A percentile compares a stretch with the other conserved stretches of the same genome.
Evolutionary conservation across 2,329 filamentous ascomycete genomes (phyloP).

Genomic region (Cladosporium phlei): DNA sequence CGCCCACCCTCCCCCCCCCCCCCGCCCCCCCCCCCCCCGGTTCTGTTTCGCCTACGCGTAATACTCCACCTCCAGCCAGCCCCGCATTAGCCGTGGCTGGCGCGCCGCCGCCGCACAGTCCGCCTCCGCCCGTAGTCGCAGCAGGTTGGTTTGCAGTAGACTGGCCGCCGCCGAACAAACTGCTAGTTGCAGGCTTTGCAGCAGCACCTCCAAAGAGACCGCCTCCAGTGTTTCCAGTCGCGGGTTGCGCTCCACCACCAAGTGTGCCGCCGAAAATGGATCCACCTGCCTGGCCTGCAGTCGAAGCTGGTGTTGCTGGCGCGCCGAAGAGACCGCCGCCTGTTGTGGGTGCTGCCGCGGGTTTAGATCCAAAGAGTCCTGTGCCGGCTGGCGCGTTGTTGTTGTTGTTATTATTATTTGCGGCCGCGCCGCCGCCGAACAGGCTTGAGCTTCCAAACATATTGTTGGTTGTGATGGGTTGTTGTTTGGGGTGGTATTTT

Average conservation of each 20-base stretch:
- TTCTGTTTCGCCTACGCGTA: too few relatives aligned
- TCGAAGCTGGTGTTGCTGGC: conserved; percentile 10
- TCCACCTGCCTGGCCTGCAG: background rate
- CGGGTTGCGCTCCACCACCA: conserved; percentile 9
- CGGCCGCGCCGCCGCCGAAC: conserved; percentile 12
- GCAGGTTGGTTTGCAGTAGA: conserved; percentile 13
- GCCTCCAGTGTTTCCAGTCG: background rate
- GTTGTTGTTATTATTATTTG: conserved; percentile 6
- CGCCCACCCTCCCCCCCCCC: too few relatives aligned
- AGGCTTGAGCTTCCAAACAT: conserved; percentile 10
- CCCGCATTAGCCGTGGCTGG: conserved; percentile 11
- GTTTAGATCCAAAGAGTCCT: conserved; percentile 6
- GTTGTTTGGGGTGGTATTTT: too few relatives aligned
- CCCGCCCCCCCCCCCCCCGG: too few relatives aligned
- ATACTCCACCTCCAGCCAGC: too few relatives aligned
- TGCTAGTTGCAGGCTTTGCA: conserved; percentile 10
- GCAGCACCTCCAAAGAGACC: conserved; percentile 12
- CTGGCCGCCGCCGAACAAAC: conserved; percentile 14
- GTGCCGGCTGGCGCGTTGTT: conserved; percentile 4
- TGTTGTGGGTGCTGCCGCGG: conserved; percentile 9
- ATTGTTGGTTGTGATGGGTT: too few relatives aligned
- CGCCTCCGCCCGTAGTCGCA: background rate
- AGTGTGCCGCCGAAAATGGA: conserved; percentile 13
- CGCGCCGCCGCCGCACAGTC: conserved; percentile 5
- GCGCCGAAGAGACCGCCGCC: conserved; percentile 12